Percentiles rank a stretch among this genome's conserved stretches.
Conservation (phyloP, 768 basidiomycete genomes). For the Calocybe gangraenosa region DNA sequence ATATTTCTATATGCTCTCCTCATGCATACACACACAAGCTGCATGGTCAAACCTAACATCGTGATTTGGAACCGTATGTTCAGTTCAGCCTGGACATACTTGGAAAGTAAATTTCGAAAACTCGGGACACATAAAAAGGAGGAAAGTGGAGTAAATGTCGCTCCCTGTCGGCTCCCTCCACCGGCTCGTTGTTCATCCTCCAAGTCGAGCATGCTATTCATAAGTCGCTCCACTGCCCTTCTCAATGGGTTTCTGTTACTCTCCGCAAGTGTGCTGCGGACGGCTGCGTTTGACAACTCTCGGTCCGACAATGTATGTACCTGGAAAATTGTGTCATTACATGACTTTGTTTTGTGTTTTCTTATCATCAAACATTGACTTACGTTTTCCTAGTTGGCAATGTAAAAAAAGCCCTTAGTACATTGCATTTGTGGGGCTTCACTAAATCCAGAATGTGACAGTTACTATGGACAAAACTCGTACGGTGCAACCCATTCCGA, state of each 20-base stretch:
- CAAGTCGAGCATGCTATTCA: constrained; percentile 10
- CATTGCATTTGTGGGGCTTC: neutral
- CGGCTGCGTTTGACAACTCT: constrained; percentile 26
- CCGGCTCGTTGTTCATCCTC: constrained; percentile 1
- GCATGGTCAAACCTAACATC: neutral
- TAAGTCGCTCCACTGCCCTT: neutral
- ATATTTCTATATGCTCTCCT: neutral
- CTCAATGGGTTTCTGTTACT: constrained; percentile 6
- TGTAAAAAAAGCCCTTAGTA: constrained; percentile 30
- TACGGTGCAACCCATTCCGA: constrained; percentile 57
- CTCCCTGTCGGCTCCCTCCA: constrained; percentile 3
- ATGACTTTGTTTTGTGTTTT: neutral
- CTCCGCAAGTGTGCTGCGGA: constrained; percentile 4
- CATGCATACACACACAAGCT: neutral
- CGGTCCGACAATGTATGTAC: constrained; percentile 32
- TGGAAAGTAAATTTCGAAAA: too few species aligned
- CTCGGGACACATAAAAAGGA: constrained; percentile 6
- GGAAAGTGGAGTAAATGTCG: neutral
- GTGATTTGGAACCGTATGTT: constrained; percentile 2
- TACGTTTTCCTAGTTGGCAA: constrained; percentile 47
- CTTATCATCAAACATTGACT: neutral
- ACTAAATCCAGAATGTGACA: constrained; percentile 18
- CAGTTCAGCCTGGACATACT: neutral
- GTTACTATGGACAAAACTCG: constrained; percentile 76
- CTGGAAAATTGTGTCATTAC: neutral